Evolutionary conservation across 306 rosid genomes (phyloP).

Genomic region (Prinsepia uniflora): DNA sequence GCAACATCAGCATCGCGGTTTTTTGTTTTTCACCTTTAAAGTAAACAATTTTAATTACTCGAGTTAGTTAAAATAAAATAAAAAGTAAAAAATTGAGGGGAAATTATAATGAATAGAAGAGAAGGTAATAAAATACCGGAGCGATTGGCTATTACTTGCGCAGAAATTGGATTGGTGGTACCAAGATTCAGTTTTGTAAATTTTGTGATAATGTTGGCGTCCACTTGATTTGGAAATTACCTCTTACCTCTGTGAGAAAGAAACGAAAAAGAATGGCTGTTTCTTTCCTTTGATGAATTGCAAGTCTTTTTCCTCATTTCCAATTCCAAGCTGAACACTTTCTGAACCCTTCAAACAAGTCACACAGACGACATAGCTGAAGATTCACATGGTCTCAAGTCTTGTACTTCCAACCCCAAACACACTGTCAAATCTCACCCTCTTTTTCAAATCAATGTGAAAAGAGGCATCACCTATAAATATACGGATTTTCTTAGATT

Average conservation of each 20-base stretch:
- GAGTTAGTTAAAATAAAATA: too few relatives aligned
- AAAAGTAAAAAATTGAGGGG: too few relatives aligned
- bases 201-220: too few relatives aligned
- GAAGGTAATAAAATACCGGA: neutral
- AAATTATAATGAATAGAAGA: too few relatives aligned
- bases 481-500: neutral
- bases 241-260: neutral
- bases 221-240: neutral
- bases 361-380: neutral
- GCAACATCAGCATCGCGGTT: too few relatives aligned
- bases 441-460: neutral
- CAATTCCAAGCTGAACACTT: neutral
- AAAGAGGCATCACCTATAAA: neutral
- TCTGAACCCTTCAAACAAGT: constrained; percentile 25
- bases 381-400: neutral
- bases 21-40: neutral
- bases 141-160: neutral
- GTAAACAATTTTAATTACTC: too few relatives aligned
- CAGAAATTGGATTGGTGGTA: neutral
- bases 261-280: neutral
- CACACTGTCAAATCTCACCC: neutral
- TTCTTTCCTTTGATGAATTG: neutral
- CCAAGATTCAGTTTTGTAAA: too few relatives aligned
- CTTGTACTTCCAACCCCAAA: neutral
- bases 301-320: neutral